Percentiles rank a stretch among this genome's conserved stretches.
These are phyloP conservation scores for Fusarium tjaetaba DNA, from an alignment of 2,329 filamentous ascomycete genomes.

Conservation along the genomic window DNA sequence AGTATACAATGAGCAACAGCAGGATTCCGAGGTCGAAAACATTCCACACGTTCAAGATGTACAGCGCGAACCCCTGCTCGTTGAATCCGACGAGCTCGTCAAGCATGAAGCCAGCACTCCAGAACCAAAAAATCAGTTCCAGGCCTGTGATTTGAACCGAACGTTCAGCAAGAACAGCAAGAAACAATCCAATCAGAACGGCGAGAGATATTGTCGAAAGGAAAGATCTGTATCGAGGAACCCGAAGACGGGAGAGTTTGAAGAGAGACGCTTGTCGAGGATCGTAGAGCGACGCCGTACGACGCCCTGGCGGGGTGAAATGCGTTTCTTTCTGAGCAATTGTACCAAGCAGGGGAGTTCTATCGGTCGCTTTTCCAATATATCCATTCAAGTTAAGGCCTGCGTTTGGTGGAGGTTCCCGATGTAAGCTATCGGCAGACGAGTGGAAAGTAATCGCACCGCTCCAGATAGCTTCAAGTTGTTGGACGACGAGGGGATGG, in stretches of 20 bases:
- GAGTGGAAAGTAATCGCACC: constrained; percentile 96
- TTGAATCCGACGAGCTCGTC: constrained; percentile 97
- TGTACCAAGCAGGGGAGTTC: constrained; percentile 62
- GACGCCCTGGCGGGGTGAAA: constrained; percentile 61
- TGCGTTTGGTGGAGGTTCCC: constrained; percentile 52
- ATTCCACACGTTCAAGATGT: constrained; percentile 99
- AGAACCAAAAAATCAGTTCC: constrained; percentile 95
- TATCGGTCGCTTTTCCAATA: constrained; percentile 52
- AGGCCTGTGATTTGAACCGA: constrained; percentile 84
- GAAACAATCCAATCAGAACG: constrained; percentile 83
- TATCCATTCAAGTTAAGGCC: constrained; percentile 40
- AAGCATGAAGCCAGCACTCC: constrained; percentile 96
- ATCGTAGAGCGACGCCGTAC: constrained; percentile 88
- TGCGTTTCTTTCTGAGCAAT: constrained; percentile 45
- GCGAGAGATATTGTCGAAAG: constrained; percentile 89
- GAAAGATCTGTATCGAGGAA: constrained; percentile 91
- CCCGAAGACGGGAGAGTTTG: constrained; percentile 89
- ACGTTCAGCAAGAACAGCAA: constrained; percentile 80
- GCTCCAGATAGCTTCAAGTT: constrained; percentile 97
- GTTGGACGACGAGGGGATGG: constrained; percentile 90
- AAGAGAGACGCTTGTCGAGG: constrained; percentile 89
- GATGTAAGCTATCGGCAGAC: constrained; percentile 84
- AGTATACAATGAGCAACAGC: constrained; percentile 86
- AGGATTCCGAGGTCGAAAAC: constrained; percentile 93
- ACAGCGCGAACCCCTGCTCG: constrained; percentile 94